Evolutionary conservation across 176 grass and related monocot genomes (phyloP).

Genomic region (Puccinellia tenuiflora): DNA sequence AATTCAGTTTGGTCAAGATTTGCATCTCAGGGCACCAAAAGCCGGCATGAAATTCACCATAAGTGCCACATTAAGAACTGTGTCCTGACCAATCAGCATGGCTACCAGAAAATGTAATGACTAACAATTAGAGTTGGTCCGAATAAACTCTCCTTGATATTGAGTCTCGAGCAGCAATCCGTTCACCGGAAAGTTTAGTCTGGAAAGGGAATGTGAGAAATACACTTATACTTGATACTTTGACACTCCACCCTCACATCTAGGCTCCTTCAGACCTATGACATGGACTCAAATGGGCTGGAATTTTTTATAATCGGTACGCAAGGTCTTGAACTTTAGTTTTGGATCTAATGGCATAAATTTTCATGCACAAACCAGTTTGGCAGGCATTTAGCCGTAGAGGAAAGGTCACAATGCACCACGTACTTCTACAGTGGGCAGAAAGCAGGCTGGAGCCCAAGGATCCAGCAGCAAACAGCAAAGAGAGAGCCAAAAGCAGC

Average conservation of each 20-base stretch:
- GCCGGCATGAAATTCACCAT: neutral
- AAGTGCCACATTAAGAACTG: neutral
- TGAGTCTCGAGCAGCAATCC: neutral
- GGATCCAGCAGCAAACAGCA: neutral
- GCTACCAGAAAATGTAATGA: neutral
- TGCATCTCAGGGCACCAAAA: neutral
- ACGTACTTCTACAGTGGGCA: neutral
- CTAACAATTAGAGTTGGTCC: neutral
- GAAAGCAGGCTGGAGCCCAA: neutral
- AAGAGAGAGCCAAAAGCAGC: neutral
- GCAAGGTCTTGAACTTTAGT: neutral
- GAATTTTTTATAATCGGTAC: neutral
- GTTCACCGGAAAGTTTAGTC: neutral
- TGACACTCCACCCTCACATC: neutral
- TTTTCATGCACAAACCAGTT: neutral
- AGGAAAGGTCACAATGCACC: neutral
- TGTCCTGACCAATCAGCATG: neutral
- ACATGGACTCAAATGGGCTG: neutral
- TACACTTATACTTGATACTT: neutral
- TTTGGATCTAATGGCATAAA: neutral
- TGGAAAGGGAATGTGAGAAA: neutral
- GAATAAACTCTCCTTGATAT: neutral
- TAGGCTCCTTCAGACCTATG: neutral
- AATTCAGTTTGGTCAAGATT: neutral
- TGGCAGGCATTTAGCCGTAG: neutral